Percentiles rank a stretch among this genome's conserved stretches.
Evolutionary conservation across 192 early-diverging fungal species (phyloP).

Genomic region (Backusella australiensis): DNA sequence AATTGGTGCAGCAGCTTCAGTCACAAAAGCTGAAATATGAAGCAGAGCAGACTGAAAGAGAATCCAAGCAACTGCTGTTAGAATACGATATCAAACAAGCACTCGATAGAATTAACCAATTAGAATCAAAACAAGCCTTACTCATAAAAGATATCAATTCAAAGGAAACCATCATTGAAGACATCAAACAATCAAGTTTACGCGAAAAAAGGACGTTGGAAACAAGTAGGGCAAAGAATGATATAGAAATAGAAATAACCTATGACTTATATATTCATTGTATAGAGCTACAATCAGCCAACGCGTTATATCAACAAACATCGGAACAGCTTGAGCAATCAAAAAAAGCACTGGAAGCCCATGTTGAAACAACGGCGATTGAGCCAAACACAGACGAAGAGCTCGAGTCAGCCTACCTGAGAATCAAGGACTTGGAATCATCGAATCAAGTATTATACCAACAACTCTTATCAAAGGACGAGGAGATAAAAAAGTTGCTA

Average conservation of each 20-base stretch:
- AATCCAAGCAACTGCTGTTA: constrained; percentile 17
- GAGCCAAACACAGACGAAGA: background rate
- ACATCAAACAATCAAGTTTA: constrained; percentile 14
- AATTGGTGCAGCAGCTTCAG: constrained; percentile 27
- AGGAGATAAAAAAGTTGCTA: constrained; percentile 5
- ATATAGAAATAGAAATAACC: background rate
- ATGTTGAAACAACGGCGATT: background rate
- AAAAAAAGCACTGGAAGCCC: background rate
- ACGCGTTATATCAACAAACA: background rate
- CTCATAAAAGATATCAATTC: background rate
- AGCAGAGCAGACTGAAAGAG: constrained; percentile 12
- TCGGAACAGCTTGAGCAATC: background rate
- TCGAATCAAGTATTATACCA: background rate
- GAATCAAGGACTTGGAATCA: background rate
- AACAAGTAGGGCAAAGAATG: background rate
- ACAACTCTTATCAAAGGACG: background rate
- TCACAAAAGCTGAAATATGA: constrained; percentile 27
- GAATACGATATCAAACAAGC: constrained; percentile 35
- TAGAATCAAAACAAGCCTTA: constrained; percentile 28
- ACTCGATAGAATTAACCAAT: constrained; percentile 27
- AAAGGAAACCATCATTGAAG: background rate
- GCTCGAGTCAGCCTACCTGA: too few relatives aligned
- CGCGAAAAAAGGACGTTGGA: background rate
- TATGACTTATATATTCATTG: background rate
- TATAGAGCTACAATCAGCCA: background rate